Conservation (phyloP, 345 rosid genomes). For the Crucihimalaya himalaica region DNA sequence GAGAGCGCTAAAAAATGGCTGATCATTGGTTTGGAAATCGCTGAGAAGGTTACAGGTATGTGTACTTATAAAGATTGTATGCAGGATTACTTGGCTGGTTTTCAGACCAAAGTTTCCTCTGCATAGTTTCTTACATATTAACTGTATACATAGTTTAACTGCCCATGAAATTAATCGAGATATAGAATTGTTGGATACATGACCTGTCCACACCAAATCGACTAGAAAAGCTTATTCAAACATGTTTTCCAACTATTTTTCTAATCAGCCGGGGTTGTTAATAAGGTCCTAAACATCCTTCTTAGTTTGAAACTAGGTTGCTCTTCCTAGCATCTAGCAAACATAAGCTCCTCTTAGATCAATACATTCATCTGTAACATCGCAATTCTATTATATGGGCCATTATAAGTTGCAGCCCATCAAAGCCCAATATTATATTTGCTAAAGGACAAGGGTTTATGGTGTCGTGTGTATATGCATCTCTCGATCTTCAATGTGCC, state of each 20-base stretch:
- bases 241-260: not conserved
- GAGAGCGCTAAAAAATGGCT: conserved; percentile 80
- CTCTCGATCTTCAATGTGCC: no score
- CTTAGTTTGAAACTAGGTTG: not conserved
- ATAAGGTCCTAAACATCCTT: not conserved
- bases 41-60: conserved; percentile 70
- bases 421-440: no score
- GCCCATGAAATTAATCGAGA: not conserved
- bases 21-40: conserved; percentile 65
- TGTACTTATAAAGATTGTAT: conserved; percentile 77
- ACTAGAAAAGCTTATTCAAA: not conserved
- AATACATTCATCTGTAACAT: no score
- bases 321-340: not conserved
- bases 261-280: not conserved
- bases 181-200: not conserved
- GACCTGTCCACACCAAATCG: not conserved
- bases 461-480: no score
- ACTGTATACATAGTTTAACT: not conserved
- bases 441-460: no score
- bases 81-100: conserved; percentile 69
- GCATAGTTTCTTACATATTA: not conserved
- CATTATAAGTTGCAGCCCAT: no score
- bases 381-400: no score
- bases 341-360: not conserved
- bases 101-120: conserved; percentile 48